Percentiles rank a stretch among this genome's conserved stretches.
Conservation (phyloP, 768 basidiomycete species). For the Amanita exitialis region DNA sequence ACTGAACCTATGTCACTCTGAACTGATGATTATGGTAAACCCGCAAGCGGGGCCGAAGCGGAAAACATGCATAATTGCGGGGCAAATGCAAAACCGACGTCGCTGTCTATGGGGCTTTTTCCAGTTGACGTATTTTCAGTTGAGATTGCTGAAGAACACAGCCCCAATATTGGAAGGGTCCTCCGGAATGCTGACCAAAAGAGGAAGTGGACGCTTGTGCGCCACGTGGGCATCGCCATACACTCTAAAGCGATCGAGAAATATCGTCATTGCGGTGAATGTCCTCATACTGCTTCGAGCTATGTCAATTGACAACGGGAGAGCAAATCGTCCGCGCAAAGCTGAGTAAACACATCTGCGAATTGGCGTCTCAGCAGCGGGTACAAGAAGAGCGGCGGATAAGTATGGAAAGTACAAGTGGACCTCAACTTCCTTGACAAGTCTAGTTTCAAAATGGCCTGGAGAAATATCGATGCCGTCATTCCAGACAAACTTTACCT, state of each 20-base stretch:
- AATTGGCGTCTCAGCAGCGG: not conserved
- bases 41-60: not conserved
- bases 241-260: not conserved
- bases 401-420: conserved; percentile 9
- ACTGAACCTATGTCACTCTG: not conserved
- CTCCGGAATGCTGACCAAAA: conserved; percentile 1
- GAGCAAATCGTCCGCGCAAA: conserved; percentile 3
- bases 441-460: conserved; percentile 30
- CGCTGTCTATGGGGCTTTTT: not conserved
- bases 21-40: not conserved
- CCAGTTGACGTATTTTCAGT: not conserved
- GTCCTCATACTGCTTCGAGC: not conserved
- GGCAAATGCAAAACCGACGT: not conserved
- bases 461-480: conserved; percentile 62
- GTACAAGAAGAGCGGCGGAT: conserved; percentile 7
- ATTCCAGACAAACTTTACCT: conserved; percentile 58
- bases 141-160: not conserved
- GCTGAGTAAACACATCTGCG: not conserved
- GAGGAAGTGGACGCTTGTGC: not conserved
- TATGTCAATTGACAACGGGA: conserved; percentile 4
- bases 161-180: not conserved
- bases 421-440: conserved; percentile 9
- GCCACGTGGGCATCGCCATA: conserved; percentile 6
- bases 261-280: conserved; percentile 3
- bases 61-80: not conserved